Conservation (phyloP, 495 filamentous ascomycete genomes). For the Choiromyces venosus region DNA sequence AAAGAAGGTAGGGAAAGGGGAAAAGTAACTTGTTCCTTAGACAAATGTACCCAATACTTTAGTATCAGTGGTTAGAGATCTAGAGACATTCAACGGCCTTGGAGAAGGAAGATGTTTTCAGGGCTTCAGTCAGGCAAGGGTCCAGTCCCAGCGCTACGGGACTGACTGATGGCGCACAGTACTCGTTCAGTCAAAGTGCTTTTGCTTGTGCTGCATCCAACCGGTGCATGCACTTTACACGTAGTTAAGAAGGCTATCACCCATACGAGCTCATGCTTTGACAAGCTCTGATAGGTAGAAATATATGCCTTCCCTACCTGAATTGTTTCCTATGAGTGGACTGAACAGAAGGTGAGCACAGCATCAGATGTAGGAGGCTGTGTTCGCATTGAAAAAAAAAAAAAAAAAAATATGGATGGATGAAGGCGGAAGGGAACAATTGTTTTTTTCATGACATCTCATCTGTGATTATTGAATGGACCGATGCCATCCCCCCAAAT, state of each 20-base stretch:
- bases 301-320: background rate
- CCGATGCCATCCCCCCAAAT: background rate
- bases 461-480: background rate
- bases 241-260: background rate
- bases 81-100: background rate
- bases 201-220: background rate
- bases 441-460: background rate
- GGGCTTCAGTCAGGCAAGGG: background rate
- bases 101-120: background rate
- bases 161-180: background rate
- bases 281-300: background rate
- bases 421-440: background rate
- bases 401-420: background rate
- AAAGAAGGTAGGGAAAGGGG: background rate
- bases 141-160: background rate
- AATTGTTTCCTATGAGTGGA: background rate
- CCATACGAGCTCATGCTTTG: background rate
- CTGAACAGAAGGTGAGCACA: background rate
- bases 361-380: background rate
- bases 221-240: background rate
- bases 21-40: background rate
- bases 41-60: background rate
- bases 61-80: background rate
- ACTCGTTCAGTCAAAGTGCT: background rate
- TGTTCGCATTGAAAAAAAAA: background rate